phyloP scores from a whole-genome alignment of 352 stramenopile genomes.

The Globisporangium megalacanthum region DNA sequence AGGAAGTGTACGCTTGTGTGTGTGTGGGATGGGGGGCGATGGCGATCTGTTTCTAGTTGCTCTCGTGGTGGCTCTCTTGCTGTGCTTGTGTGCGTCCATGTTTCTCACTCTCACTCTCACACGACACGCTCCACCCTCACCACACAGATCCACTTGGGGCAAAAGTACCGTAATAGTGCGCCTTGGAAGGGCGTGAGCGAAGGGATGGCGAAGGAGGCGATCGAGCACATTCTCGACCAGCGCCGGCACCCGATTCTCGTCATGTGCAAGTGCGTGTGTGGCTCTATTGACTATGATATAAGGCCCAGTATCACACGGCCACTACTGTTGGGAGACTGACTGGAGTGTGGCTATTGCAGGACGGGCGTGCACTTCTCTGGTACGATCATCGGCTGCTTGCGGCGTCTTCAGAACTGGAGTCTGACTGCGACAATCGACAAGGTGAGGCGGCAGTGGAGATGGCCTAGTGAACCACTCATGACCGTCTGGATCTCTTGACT shows the following conservation, averaged over 20 bases:
- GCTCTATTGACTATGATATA: neutral
- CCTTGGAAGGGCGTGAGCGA: slow-evolving; percentile 76
- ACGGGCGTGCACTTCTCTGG: slow-evolving; percentile 71
- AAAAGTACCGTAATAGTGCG: slow-evolving; percentile 70
- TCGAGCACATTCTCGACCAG: slow-evolving; percentile 81
- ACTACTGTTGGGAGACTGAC: neutral
- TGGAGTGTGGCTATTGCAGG: slow-evolving; percentile 15
- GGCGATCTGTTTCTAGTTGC: neutral
- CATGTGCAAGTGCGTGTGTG: slow-evolving; percentile 79
- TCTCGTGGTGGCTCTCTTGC: neutral
- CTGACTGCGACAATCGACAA: slow-evolving; percentile 86
- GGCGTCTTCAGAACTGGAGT: slow-evolving; percentile 82
- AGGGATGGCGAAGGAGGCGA: slow-evolving; percentile 81
- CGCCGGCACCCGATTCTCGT: slow-evolving; percentile 74
- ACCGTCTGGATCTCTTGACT: neutral
- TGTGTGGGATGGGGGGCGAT: too few relatives aligned
- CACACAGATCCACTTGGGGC: slow-evolving; percentile 68
- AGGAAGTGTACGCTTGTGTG: neutral
- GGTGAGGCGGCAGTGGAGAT: slow-evolving; percentile 15
- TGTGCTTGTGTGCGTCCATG: neutral
- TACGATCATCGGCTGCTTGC: slow-evolving; percentile 77
- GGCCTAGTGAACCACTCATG: too few relatives aligned
- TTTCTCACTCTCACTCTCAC: neutral
- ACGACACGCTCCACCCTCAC: neutral
- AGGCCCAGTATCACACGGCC: neutral